Conservation (phyloP, 768 basidiomycete genomes). For the Phylloporus arenicola region DNA sequence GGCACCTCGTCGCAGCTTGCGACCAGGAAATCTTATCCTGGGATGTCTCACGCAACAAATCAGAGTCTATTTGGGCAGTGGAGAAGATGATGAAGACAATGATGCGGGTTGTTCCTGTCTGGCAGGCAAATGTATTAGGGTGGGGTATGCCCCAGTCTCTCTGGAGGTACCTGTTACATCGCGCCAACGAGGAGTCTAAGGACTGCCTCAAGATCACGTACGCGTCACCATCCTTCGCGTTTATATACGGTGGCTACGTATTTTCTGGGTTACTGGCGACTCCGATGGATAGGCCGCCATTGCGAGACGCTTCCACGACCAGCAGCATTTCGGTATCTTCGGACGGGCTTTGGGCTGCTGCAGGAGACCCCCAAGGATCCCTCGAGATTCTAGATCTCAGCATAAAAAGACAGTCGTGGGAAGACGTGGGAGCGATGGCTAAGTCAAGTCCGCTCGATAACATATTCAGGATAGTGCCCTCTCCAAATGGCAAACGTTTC, state of each 20-base stretch:
- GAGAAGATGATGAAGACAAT: background rate
- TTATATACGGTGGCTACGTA: background rate
- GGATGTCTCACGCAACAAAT: conserved; percentile 5
- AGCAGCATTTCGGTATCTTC: conserved; percentile 14
- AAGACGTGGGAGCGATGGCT: background rate
- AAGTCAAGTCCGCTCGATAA: background rate
- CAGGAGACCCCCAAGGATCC: background rate
- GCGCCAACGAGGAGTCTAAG: background rate
- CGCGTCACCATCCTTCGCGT: conserved; percentile 8
- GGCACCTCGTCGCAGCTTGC: conserved; percentile 4
- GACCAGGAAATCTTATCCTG: conserved; percentile 7
- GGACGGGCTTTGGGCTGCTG: conserved; percentile 14
- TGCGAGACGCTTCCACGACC: background rate
- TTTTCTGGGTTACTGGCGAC: background rate
- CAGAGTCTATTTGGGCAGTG: conserved; percentile 3
- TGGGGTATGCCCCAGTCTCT: conserved; percentile 1
- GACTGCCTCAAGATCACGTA: background rate
- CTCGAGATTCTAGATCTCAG: background rate
- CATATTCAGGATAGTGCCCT: background rate
- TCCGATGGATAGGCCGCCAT: background rate
- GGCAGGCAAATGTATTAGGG: conserved; percentile 5
- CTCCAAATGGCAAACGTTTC: conserved; percentile 9
- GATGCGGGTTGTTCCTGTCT: background rate
- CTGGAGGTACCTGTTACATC: background rate
- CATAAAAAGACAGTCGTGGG: background rate